Evolutionary conservation across 1,284 basidiomycete genomes (phyloP).

Genomic region (Lentinula novae-zelandiae): DNA sequence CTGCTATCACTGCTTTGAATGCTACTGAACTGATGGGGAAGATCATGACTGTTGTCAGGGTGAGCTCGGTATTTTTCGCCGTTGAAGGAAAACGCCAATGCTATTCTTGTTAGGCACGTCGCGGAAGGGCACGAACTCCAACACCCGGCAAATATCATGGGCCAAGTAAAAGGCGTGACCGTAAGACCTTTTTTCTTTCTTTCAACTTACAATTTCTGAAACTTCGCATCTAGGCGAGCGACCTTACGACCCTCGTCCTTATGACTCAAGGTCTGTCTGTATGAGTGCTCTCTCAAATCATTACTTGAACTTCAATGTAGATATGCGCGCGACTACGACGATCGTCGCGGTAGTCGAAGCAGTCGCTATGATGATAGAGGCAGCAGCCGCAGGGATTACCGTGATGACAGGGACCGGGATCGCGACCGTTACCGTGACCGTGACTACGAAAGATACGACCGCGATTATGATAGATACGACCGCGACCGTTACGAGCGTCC

Average conservation of each 20-base stretch:
- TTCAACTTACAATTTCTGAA: not conserved
- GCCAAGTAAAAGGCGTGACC: slow-evolving; percentile 70
- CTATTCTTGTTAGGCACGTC: slow-evolving; percentile 66
- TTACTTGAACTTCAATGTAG: not conserved
- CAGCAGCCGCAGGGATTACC: slow-evolving; percentile 17
- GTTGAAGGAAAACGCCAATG: not conserved
- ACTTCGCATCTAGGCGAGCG: slow-evolving; percentile 47
- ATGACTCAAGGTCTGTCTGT: slow-evolving; percentile 73
- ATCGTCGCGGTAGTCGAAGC: slow-evolving; percentile 31
- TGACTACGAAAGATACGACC: slow-evolving; percentile 14
- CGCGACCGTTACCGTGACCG: slow-evolving; percentile 9
- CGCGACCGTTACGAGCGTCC: slow-evolving; percentile 16
- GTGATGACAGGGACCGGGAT: slow-evolving; percentile 11
- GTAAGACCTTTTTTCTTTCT: slow-evolving; percentile 11
- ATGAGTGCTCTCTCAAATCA: slow-evolving; percentile 46
- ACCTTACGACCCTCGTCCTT: slow-evolving; percentile 77
- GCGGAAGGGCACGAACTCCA: slow-evolving; percentile 91
- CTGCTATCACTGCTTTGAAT: slow-evolving; percentile 82
- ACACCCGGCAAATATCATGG: slow-evolving; percentile 95
- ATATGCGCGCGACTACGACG: slow-evolving; percentile 27
- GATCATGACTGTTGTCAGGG: slow-evolving; percentile 84
- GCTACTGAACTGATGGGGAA: slow-evolving; percentile 86
- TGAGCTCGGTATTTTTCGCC: slow-evolving; percentile 27
- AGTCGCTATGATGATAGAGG: slow-evolving; percentile 28
- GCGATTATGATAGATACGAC: slow-evolving; percentile 17